A percentile compares a stretch with the other conserved stretches of the same genome.
phyloP scores from a whole-genome alignment of 225 moss, liverwort and hornwort species.

The Physcomitrellopsis africana region DNA sequence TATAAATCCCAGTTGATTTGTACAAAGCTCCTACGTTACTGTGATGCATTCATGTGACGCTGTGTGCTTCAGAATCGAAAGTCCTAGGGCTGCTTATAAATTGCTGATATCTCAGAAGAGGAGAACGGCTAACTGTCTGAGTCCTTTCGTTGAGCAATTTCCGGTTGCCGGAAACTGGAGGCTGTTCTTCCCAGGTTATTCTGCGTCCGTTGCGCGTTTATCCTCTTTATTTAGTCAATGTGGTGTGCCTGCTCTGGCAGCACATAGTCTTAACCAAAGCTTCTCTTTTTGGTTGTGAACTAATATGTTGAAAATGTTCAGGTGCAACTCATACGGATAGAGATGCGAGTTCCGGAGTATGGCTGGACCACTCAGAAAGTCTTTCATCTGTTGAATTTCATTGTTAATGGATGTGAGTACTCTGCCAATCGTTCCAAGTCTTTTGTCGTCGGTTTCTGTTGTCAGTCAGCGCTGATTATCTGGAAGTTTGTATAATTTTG shows the following conservation, averaged over 20 bases:
- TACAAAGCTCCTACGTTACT: too few relatives aligned
- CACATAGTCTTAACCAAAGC: neutral
- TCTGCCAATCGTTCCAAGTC: constrained; percentile 18
- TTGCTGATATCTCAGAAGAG: too few relatives aligned
- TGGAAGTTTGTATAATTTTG: neutral
- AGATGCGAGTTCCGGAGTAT: constrained; percentile 95
- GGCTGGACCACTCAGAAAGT: constrained; percentile 99
- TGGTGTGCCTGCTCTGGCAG: neutral
- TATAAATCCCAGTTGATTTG: too few relatives aligned
- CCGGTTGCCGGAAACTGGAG: too few relatives aligned
- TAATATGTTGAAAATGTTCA: constrained; percentile 37
- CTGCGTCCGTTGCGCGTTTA: too few relatives aligned
- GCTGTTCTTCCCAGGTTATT: too few relatives aligned
- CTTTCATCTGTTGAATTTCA: constrained; percentile 90
- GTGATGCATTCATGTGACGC: too few relatives aligned
- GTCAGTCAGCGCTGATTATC: constrained; percentile 14
- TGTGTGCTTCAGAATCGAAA: too few relatives aligned
- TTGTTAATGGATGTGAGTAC: constrained; percentile 87
- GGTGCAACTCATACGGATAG: constrained; percentile 94
- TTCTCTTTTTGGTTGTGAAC: neutral
- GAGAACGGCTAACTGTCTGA: too few relatives aligned
- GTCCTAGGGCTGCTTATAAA: too few relatives aligned
- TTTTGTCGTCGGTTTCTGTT: neutral
- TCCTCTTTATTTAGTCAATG: too few relatives aligned
- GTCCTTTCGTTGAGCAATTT: too few relatives aligned